These are phyloP conservation scores for Hypoxylon subgilvum DNA, from an alignment of 495 filamentous ascomycete genomes.

Conservation along the genomic window DNA sequence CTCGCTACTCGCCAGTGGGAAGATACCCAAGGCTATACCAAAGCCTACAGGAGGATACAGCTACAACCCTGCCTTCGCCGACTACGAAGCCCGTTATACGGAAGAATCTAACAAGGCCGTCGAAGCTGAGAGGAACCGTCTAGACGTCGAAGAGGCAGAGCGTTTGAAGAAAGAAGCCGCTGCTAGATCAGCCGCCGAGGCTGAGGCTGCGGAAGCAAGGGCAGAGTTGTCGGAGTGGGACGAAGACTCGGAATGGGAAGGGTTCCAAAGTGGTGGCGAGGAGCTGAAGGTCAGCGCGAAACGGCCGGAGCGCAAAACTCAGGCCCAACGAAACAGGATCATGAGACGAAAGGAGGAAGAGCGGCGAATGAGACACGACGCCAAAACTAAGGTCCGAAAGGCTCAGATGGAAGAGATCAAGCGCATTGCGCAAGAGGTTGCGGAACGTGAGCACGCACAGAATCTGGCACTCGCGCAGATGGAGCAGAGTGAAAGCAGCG, in stretches of 20 bases:
- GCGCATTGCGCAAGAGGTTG: slow-evolving; percentile 67
- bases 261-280: slow-evolving; percentile 69
- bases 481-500: slow-evolving; percentile 50
- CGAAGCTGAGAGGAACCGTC: slow-evolving; percentile 76
- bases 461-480: slow-evolving; percentile 45
- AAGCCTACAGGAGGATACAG: slow-evolving; percentile 80
- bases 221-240: slow-evolving; percentile 74
- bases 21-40: slow-evolving; percentile 74
- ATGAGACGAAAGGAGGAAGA: slow-evolving; percentile 88
- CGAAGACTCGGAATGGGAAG: slow-evolving; percentile 89
- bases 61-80: slow-evolving; percentile 87
- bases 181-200: slow-evolving; percentile 63
- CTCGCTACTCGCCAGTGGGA: slow-evolving; percentile 78
- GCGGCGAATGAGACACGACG: slow-evolving; percentile 70
- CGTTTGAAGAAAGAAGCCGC: slow-evolving; percentile 58
- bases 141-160: slow-evolving; percentile 70
- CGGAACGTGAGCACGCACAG: slow-evolving; percentile 59
- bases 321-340: slow-evolving; percentile 81
- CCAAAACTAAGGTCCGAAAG: slow-evolving; percentile 70
- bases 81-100: slow-evolving; percentile 77
- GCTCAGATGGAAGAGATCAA: slow-evolving; percentile 69
- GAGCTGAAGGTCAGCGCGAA: slow-evolving; percentile 72
- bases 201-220: slow-evolving; percentile 67
- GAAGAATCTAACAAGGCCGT: slow-evolving; percentile 79
- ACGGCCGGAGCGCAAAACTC: slow-evolving; percentile 80